These are phyloP conservation scores for Aaosphaeria pasadenensis DNA, from an alignment of 2,329 filamentous ascomycete genomes.

Conservation along the genomic window DNA sequence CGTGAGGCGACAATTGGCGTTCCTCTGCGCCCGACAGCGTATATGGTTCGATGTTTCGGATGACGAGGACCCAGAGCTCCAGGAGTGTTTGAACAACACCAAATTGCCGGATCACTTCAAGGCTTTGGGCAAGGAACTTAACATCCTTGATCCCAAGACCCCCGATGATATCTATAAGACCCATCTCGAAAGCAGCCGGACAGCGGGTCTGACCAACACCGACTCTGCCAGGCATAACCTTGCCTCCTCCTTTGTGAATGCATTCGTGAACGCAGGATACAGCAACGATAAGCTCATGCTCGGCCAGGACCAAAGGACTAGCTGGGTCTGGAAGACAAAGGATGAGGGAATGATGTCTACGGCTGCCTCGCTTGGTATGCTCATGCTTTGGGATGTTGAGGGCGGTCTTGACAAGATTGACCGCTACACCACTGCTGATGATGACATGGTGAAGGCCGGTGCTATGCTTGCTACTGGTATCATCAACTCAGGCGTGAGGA, in stretches of 20 bases:
- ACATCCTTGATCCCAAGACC: conserved; percentile 93
- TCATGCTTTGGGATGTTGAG: conserved; percentile 92
- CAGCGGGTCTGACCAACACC: conserved; percentile 87
- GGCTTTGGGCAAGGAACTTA: conserved; percentile 88
- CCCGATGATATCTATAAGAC: conserved; percentile 99
- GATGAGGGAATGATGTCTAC: conserved; percentile 97
- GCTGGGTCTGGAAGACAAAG: conserved; percentile 99
- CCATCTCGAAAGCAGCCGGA: conserved; percentile 91
- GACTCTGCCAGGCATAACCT: conserved; percentile 96
- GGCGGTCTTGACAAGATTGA: conserved; percentile 90
- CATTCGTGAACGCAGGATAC: conserved; percentile 93
- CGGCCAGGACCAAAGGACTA: conserved; percentile 74
- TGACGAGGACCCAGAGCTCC: conserved; percentile 70
- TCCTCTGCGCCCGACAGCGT: conserved; percentile 86
- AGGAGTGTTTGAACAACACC: conserved; percentile 82
- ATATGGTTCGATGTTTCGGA: conserved; percentile 75
- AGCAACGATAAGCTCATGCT: conserved; percentile 98
- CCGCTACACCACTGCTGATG: conserved; percentile 81
- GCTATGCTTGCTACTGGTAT: conserved; percentile 92
- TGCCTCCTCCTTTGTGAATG: conserved; percentile 93
- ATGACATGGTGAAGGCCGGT: conserved; percentile 85
- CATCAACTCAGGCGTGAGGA: conserved; percentile 85
- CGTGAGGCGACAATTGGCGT: conserved; percentile 89
- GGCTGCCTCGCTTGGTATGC: conserved; percentile 85
- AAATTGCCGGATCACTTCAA: conserved; percentile 92